phyloP scores from a whole-genome alignment of 163 green algal genomes.

The Scenedesmus sp. region DNA sequence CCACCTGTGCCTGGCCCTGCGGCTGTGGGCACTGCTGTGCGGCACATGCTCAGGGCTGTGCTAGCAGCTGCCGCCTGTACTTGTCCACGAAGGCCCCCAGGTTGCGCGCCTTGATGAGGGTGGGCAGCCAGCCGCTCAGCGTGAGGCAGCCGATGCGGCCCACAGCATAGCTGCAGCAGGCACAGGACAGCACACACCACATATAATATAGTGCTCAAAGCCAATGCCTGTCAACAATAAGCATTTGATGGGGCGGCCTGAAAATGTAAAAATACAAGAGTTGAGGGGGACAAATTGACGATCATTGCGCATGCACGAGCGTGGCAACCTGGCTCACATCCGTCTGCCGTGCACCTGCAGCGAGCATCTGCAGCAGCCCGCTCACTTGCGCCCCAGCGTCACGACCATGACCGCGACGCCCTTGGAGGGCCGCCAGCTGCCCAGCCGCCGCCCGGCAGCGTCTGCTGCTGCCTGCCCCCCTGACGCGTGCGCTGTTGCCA shows the following conservation, averaged over 20 bases:
- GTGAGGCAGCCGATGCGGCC: constrained; percentile 28
- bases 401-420: constrained; percentile 42
- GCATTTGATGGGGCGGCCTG: no score
- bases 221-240: no score
- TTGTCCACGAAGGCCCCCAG: constrained; percentile 29
- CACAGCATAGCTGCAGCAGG: constrained; percentile 42
- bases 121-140: constrained; percentile 22
- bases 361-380: neutral
- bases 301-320: neutral
- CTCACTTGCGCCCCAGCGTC: constrained; percentile 40
- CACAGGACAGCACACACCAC: no score
- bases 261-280: neutral
- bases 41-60: neutral
- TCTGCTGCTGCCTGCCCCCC: neutral
- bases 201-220: no score
- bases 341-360: neutral
- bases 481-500: neutral
- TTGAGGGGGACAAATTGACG: neutral
- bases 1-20: neutral
- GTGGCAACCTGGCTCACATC: neutral
- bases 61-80: constrained; percentile 33
- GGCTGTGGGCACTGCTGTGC: neutral
- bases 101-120: constrained; percentile 16
- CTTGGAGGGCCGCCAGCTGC: constrained; percentile 30
- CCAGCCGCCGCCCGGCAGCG: neutral